Conservation (phyloP, 2,329 filamentous ascomycete genomes). For the Trematosphaeria pertusa region DNA sequence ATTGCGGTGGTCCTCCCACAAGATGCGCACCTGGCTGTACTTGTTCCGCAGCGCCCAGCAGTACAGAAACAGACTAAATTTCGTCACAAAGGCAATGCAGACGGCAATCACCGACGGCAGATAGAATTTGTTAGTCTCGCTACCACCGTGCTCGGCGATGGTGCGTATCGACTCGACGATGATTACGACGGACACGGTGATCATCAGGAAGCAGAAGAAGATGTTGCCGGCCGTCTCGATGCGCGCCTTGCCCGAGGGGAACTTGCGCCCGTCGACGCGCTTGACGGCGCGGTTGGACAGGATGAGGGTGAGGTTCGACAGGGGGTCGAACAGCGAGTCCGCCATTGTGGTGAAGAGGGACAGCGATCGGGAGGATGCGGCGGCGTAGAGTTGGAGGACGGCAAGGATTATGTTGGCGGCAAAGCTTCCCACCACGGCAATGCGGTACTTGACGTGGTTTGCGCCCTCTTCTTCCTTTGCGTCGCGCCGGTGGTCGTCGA, state of each 20-base stretch:
- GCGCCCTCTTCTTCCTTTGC: constrained; percentile 81
- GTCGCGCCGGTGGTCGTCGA: constrained; percentile 86
- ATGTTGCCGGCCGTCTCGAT: constrained; percentile 97
- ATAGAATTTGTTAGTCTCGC: constrained; percentile 69
- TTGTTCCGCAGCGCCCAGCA: constrained; percentile 91
- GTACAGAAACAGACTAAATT: constrained; percentile 84
- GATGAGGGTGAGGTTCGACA: constrained; percentile 88
- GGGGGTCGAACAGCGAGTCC: constrained; percentile 90
- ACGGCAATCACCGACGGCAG: constrained; percentile 87
- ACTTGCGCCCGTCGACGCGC: constrained; percentile 82
- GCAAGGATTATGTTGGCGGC: constrained; percentile 82
- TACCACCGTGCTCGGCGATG: constrained; percentile 59
- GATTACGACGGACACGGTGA: constrained; percentile 85
- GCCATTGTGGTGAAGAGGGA: constrained; percentile 98
- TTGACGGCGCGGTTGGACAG: constrained; percentile 87
- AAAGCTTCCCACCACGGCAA: constrained; percentile 72
- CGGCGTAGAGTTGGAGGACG: constrained; percentile 85
- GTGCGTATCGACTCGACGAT: constrained; percentile 86
- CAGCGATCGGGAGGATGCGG: constrained; percentile 84
- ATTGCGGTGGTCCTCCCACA: constrained; percentile 97
- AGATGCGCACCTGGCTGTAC: constrained; percentile 88
- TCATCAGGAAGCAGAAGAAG: constrained; percentile 96
- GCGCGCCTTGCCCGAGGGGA: constrained; percentile 90
- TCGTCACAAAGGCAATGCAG: constrained; percentile 81
- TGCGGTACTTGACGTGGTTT: constrained; percentile 78